Evolutionary conservation across 495 filamentous ascomycete genomes (phyloP).

Genomic region (Cudoniella acicularis): DNA sequence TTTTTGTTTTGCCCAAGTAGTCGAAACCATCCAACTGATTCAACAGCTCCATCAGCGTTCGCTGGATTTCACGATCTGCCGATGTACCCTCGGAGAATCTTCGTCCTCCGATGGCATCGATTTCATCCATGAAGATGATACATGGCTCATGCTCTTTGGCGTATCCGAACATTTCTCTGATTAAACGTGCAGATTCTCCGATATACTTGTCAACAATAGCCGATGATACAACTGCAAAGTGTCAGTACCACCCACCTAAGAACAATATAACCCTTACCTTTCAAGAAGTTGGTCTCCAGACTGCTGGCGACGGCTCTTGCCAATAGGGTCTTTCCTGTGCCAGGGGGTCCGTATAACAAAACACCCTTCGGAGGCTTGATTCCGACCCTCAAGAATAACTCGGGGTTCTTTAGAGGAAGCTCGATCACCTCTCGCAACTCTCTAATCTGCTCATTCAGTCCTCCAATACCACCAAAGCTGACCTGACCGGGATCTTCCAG

Average conservation of each 20-base stretch:
- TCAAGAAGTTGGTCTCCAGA: constrained; percentile 97
- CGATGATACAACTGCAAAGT: constrained; percentile 82
- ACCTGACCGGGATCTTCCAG: constrained; percentile 97
- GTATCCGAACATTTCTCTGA: constrained; percentile 99
- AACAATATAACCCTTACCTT: constrained; percentile 54
- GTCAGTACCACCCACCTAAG: constrained; percentile 2
- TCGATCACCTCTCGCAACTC: constrained; percentile 98
- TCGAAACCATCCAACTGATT: constrained; percentile 99
- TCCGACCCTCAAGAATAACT: constrained; percentile 92
- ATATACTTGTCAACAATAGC: constrained; percentile 99
- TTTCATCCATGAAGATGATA: constrained; percentile 99
- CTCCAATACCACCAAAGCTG: constrained; percentile 98
- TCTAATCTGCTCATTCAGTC: constrained; percentile 97
- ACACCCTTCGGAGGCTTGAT: constrained; percentile 99
- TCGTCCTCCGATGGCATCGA: constrained; percentile 96
- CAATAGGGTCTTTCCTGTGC: constrained; percentile 94
- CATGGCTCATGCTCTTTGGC: constrained; percentile 99
- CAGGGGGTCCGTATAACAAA: constrained; percentile 93
- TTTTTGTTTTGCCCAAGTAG: constrained; percentile 98
- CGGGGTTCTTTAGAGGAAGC: constrained; percentile 95
- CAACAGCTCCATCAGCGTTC: constrained; percentile 97
- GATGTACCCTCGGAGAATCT: constrained; percentile 98
- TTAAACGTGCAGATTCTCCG: constrained; percentile 93
- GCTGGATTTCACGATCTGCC: constrained; percentile 97
- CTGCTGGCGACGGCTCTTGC: constrained; percentile 95